Evolutionary conservation across 345 rosid species (phyloP).

Genomic region (Acer campestre): DNA sequence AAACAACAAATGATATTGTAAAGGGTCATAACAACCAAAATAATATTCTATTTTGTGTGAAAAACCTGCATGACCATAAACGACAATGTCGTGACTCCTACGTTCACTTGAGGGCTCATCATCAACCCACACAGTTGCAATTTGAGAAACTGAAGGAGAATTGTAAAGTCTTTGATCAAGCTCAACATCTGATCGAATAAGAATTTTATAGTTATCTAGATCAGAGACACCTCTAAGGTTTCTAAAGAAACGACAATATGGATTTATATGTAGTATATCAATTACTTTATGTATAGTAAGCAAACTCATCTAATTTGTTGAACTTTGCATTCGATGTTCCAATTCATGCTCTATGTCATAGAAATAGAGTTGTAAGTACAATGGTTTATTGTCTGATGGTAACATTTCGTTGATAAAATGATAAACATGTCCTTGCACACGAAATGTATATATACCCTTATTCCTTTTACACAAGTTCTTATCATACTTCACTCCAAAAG

Average conservation of each 20-base stretch:
- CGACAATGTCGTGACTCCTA: background rate
- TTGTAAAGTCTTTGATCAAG: no score
- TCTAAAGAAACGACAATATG: background rate
- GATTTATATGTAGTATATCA: background rate
- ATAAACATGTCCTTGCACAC: no score
- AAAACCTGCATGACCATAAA: background rate
- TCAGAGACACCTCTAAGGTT: background rate
- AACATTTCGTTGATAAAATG: no score
- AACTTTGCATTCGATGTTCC: background rate
- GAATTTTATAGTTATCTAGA: background rate
- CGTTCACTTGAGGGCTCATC: no score
- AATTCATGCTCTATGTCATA: background rate
- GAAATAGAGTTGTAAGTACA: background rate
- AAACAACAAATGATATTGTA: background rate
- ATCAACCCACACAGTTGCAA: no score
- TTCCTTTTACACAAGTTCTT: no score
- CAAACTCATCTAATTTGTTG: background rate
- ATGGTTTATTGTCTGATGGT: background rate
- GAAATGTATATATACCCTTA: no score
- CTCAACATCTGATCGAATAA: no score
- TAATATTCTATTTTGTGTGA: background rate
- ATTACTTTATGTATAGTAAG: background rate
- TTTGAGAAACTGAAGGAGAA: no score
- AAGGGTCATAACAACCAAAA: background rate
- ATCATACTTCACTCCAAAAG: no score